A percentile compares a stretch with the other conserved stretches of the same genome.
Evolutionary conservation across 805 yeast species (phyloP).

Genomic region (Candida jianshihensis): DNA sequence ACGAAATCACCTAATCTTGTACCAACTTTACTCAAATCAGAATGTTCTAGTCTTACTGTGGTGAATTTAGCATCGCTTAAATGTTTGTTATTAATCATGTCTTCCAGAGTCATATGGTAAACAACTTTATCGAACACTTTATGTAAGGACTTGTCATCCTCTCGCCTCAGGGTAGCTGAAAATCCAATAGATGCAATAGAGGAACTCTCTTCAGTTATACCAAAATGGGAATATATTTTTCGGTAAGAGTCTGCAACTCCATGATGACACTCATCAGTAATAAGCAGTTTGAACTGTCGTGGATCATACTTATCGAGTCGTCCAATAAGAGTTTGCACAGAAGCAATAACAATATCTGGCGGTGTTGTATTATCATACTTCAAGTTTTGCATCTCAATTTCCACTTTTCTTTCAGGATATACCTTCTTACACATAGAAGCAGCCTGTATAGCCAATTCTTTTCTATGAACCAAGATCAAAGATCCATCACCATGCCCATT

Average conservation of each 20-base stretch:
- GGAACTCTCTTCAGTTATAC: conserved; percentile 24
- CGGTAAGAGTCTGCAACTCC: conserved; percentile 67
- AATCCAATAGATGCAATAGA: conserved; percentile 67
- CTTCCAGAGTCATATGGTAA: conserved; percentile 55
- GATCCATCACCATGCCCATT: conserved; percentile 26
- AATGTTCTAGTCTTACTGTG: conserved; percentile 39
- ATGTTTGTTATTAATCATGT: conserved; percentile 64
- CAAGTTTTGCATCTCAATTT: conserved; percentile 61
- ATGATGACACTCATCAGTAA: conserved; percentile 92
- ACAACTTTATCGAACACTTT: conserved; percentile 66
- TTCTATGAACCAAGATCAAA: conserved; percentile 72
- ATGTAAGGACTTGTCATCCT: conserved; percentile 58
- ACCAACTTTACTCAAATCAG: conserved; percentile 31
- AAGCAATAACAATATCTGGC: conserved; percentile 68
- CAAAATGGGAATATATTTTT: conserved; percentile 51
- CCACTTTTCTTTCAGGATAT: conserved; percentile 47
- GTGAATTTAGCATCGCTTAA: conserved; percentile 64
- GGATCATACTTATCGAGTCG: conserved; percentile 53
- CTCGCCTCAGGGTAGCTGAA: conserved; percentile 78
- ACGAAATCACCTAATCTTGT: conserved; percentile 45
- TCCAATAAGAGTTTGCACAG: conserved; percentile 57
- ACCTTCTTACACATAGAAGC: conserved; percentile 36
- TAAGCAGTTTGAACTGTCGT: conserved; percentile 56
- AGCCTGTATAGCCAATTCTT: conserved; percentile 74
- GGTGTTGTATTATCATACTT: conserved; percentile 29